Base-by-base conservation (phyloP, 2,329 filamentous ascomycete genomes). In the Cyphellophora attinorum region DNA sequence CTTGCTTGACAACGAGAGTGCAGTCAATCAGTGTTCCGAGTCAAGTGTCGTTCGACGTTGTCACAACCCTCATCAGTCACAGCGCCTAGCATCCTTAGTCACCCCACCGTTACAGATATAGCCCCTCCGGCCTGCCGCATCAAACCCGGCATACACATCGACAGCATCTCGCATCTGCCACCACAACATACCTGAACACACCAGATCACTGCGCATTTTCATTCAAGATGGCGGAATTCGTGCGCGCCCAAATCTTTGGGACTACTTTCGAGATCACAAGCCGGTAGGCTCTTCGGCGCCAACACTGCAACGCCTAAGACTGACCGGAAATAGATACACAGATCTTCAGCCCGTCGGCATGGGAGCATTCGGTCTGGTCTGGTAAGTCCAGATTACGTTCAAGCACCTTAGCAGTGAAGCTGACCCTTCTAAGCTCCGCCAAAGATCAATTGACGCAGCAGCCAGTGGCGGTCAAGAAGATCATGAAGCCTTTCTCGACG, bases 401-500 rank as follows among this genome's bases (percentile, higher is more conserved):
- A 35, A 21, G 2, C 6, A n/a, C 2, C 16, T 14, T 27, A n/a
- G n/a, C n/a, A 18, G 11, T 28, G n/a, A n/a, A n/a, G n/a, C n/a
- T n/a, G n/a, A n/a, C n/a, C n/a, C n/a, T n/a, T n/a, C n/a, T n/a
- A 58, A 96, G 89, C 65, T 96, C 91, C 46, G 91, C 91, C 39
- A 89, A 86, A 65, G 91, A 98, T 62, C 88, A 96, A 68, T 85
- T 98, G 63, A 96, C 91, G 41, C 84, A 76, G 59, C 88, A 95
- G 62, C 86, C 88, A 63, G 91, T 98, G 42, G 91, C 91, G 40
- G 88, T 98, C 59, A 98, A 98, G 76, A 98, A 98, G 76, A 98
- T 98, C 57, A 96, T 98, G 89, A 98, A 96, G 71, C 91, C 91
- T 6, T 98, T 98, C 66, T 95, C 88, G 72, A 98, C 91, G n/a